phyloP scores from a whole-genome alignment of 2,329 filamentous ascomycete species.

The Exophiala dermatitidis region DNA sequence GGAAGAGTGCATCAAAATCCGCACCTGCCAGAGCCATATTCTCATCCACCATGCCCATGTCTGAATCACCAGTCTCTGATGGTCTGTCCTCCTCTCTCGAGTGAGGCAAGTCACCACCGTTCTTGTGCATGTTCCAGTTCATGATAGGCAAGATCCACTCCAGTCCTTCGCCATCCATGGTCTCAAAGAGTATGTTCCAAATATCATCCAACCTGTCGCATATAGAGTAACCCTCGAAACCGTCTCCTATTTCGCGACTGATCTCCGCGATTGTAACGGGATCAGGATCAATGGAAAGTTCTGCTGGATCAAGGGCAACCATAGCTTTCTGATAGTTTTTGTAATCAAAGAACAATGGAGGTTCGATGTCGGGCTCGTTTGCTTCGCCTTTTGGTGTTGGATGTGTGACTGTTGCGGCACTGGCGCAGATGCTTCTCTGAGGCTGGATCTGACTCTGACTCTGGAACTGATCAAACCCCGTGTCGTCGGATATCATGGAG shows the following conservation, averaged over 20 bases:
- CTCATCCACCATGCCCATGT: too few species aligned
- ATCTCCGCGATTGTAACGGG: constrained; percentile 13
- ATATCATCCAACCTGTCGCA: background rate
- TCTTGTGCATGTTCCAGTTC: too few species aligned
- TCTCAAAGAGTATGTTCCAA: background rate
- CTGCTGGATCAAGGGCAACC: constrained; percentile 14
- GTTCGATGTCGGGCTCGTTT: background rate
- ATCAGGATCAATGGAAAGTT: constrained; percentile 6
- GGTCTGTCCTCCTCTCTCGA: too few species aligned
- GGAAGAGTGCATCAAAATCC: too few species aligned
- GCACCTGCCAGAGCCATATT: too few species aligned
- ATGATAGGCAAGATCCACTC: too few species aligned
- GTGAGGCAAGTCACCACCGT: too few species aligned
- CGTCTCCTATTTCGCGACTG: background rate
- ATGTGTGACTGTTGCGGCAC: background rate
- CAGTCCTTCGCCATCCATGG: background rate
- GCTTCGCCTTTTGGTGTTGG: background rate
- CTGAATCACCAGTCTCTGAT: too few species aligned
- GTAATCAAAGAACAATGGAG: constrained; percentile 2
- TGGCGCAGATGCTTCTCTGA: background rate
- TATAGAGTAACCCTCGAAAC: background rate
- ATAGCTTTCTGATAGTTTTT: background rate
- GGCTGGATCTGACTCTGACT: background rate
- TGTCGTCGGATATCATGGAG: background rate
- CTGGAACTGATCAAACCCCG: background rate